Percentiles rank a stretch among this genome's conserved stretches.
Conservation (phyloP, 306 rosid species). For the Cicer pinnatifidum region DNA sequence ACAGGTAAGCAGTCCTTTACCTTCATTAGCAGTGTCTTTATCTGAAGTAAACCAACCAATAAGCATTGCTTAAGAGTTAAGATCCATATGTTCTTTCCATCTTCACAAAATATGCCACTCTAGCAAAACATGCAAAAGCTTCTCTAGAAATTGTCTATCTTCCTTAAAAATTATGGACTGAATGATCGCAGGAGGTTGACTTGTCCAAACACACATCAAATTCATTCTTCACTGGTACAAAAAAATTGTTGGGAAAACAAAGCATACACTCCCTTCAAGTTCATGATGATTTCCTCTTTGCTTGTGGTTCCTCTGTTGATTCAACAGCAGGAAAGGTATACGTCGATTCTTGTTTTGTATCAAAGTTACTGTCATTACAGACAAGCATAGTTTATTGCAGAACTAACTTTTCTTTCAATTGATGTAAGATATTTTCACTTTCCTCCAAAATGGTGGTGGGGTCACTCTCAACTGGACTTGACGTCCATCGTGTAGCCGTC, state of each 20-base stretch:
- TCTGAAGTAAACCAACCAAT: slow-evolving; percentile 26
- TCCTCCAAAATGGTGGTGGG: slow-evolving; percentile 69
- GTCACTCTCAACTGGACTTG: slow-evolving; percentile 70
- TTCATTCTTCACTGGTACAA: slow-evolving; percentile 77
- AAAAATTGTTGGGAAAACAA: slow-evolving; percentile 83
- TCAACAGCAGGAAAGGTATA: slow-evolving; percentile 78
- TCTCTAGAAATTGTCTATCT: slow-evolving; percentile 22
- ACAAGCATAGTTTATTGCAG: slow-evolving; percentile 14
- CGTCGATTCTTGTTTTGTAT: slow-evolving; percentile 2
- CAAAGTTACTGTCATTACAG: slow-evolving; percentile 11
- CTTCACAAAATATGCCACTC: slow-evolving; percentile 24
- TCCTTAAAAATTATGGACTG: slow-evolving; percentile 29
- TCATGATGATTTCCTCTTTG: slow-evolving; percentile 65
- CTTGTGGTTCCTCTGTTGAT: slow-evolving; percentile 79
- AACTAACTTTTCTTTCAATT: slow-evolving; percentile 16
- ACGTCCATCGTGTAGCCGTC: slow-evolving; percentile 69
- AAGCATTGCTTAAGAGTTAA: slow-evolving; percentile 8
- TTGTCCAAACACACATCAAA: slow-evolving; percentile 60
- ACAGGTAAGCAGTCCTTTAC: slow-evolving; percentile 57
- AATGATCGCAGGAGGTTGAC: slow-evolving; percentile 77
- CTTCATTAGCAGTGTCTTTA: slow-evolving; percentile 22
- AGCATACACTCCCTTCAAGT: slow-evolving; percentile 71
- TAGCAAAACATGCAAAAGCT: slow-evolving; percentile 14
- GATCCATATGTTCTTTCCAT: slow-evolving; percentile 34
- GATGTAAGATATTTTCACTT: slow-evolving; percentile 62